These are phyloP conservation scores for Mucor piriformis DNA, from an alignment of 371 early-diverging fungal species.

Conservation along the genomic window DNA sequence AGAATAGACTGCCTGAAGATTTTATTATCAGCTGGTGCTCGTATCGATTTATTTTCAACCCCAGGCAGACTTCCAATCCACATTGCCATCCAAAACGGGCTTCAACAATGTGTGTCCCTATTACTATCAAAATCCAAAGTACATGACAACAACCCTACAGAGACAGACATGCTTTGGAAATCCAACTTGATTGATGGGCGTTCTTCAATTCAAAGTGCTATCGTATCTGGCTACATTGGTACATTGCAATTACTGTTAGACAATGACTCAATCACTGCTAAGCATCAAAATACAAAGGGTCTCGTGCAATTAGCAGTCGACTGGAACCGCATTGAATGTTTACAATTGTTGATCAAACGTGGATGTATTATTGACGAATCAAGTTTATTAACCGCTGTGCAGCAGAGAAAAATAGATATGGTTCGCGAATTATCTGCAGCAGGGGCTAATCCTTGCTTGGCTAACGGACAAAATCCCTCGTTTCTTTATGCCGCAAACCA, in stretches of 20 bases:
- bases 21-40: constrained; percentile 32
- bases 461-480: constrained; percentile 35
- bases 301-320: constrained; percentile 26
- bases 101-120: constrained; percentile 26
- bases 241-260: constrained; percentile 27
- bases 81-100: constrained; percentile 29
- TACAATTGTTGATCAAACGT: constrained; percentile 27
- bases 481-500: constrained; percentile 49
- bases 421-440: constrained; percentile 33
- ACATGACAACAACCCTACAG: constrained; percentile 15
- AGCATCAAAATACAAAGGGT: not conserved
- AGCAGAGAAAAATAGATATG: constrained; percentile 51
- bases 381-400: constrained; percentile 37
- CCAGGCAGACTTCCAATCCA: constrained; percentile 37
- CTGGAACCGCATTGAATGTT: constrained; percentile 44
- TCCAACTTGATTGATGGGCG: constrained; percentile 10
- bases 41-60: constrained; percentile 27
- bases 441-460: constrained; percentile 29
- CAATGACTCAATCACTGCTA: constrained; percentile 1
- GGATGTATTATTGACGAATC: constrained; percentile 23
- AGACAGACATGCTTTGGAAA: constrained; percentile 14
- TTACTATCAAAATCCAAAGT: constrained; percentile 7
- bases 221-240: constrained; percentile 29
- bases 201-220: constrained; percentile 28
- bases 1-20: constrained; percentile 22